phyloP scores from a whole-genome alignment of 1,284 basidiomycete species.

The Pseudozyma sp. region DNA sequence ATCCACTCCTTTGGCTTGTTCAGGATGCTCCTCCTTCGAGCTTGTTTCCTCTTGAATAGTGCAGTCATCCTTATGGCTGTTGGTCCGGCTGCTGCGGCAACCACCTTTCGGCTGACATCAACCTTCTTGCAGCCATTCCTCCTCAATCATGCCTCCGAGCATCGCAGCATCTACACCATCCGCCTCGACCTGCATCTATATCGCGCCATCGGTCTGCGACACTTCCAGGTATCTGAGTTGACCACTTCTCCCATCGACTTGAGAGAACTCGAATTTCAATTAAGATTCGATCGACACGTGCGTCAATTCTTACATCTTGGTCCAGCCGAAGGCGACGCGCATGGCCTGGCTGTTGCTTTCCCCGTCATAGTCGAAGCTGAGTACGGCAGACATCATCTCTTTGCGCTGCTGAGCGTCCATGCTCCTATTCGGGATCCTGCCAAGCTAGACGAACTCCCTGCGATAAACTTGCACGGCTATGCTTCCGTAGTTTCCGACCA shows the following conservation, averaged over 20 bases:
- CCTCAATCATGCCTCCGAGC: background rate
- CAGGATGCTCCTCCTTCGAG: background rate
- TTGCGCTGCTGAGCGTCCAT: conserved; percentile 8
- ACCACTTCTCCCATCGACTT: background rate
- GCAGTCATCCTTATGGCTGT: background rate
- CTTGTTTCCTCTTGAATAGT: background rate
- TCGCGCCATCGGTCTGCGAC: background rate
- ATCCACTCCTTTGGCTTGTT: background rate
- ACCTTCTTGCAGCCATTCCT: conserved; percentile 10
- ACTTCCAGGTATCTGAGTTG: background rate
- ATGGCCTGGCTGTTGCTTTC: background rate
- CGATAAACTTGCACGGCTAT: conserved; percentile 2
- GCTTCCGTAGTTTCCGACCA: background rate
- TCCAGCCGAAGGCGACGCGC: background rate
- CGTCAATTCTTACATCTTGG: conserved; percentile 10
- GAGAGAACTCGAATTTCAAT: conserved; percentile 6
- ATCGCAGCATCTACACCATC: background rate
- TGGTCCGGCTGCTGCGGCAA: background rate
- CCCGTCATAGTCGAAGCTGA: background rate
- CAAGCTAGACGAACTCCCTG: background rate
- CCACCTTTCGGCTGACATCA: background rate
- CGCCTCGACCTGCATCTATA: conserved; percentile 7
- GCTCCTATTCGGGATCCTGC: background rate
- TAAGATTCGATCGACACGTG: conserved; percentile 1
- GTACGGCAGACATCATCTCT: background rate